Evolutionary conservation across 1,139 yeast genomes (phyloP), one percentile per base, ranked within the genome.

Genomic region (Eremothecium cymbalariae): DNA sequence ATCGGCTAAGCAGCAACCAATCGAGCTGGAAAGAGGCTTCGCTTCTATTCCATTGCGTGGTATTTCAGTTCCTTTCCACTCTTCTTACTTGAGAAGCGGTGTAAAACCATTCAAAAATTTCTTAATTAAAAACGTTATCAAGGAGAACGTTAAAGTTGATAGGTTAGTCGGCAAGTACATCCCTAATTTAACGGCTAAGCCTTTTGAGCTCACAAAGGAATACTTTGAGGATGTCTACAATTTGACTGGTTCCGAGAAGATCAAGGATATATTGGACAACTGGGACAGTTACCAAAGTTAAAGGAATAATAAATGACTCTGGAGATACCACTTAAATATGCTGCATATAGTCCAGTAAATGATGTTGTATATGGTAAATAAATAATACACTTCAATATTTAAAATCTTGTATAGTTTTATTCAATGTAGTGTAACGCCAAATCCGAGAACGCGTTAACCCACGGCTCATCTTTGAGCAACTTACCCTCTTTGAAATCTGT

Each of bases 11-110:
- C 86, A 93, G 37, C 97, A 88, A 69, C 97, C 97, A 51, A 84
- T 90, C 59, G 95, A 88, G 38, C 73, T 93, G 57, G 94, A 90
- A 67, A 81, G 98, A 68, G 99, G 99, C 25, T 90, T 83, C 53
- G 97, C 99, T 32, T 93, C 93, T 55, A 90, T 90, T 52, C 99
- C 99, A 60, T 76, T 90, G 62, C 88, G 83, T 72, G 98, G 98
- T 52, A 90, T 90, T 50, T 85, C 95, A 18, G 99, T 90, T 57
- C 99, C 99, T 43, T 90, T 90, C 96, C 98, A 93, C 67, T 86
- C 96, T 28, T 81, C 95, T 22, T 90, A 93, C 69, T 74, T 90
- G 68, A 82, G 90, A 73, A 83, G 93, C 43, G 99, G 99, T 65
- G 99, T 90, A 45, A 88, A 86, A 66, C 98, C 98, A 53, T 90